phyloP scores from a whole-genome alignment of 129 eudicot species.

The Flaveria bidentis region DNA sequence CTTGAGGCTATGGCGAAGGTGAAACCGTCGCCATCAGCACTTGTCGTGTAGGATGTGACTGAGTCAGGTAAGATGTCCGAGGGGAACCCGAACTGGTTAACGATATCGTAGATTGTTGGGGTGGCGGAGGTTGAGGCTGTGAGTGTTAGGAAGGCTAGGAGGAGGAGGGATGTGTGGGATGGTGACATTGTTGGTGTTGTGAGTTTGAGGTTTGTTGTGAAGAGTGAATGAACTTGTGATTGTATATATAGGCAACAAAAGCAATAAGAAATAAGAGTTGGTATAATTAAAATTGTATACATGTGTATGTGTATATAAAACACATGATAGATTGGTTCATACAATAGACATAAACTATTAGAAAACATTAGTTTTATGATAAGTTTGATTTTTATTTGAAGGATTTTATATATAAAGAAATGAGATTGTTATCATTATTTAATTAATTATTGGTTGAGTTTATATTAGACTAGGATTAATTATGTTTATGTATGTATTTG shows the following conservation, averaged over 20 bases:
- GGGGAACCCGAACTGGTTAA: conserved; percentile 60
- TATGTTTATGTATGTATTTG: no score
- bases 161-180: conserved; percentile 1
- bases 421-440: no score
- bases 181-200: not conserved
- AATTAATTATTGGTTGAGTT: no score
- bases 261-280: not conserved
- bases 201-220: not conserved
- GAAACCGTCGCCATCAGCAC: conserved; percentile 16
- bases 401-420: no score
- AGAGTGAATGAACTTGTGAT: not conserved
- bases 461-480: no score
- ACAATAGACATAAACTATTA: no score
- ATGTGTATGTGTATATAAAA: no score
- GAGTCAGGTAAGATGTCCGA: conserved; percentile 63
- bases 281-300: no score
- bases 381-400: no score
- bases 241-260: conserved; percentile 9
- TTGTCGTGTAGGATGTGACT: conserved; percentile 44
- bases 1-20: conserved; percentile 43
- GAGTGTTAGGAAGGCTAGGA: conserved; percentile 11
- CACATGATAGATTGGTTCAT: no score
- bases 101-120: conserved; percentile 52
- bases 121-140: not conserved
- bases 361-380: no score